Base-by-base conservation (phyloP, 768 basidiomycete genomes). In the Russula dissimulans region DNA sequence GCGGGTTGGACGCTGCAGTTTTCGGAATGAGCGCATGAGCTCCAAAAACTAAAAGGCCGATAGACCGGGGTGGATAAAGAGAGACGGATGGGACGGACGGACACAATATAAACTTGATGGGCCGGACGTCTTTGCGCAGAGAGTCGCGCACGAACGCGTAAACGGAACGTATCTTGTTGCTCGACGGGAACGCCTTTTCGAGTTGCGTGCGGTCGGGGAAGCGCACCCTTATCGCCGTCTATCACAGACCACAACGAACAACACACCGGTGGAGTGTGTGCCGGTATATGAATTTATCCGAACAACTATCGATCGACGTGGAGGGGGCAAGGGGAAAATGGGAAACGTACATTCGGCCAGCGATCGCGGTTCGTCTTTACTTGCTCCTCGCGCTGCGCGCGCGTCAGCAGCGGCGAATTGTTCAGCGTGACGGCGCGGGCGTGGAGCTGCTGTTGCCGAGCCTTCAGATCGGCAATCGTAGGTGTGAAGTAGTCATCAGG, bases 31-130 rank as follows among this genome's bases (percentile, higher is more conserved):
- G 14, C 31, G 44, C 17, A 46, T 49, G 39, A 32, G 47, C 32
- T 9, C 14, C 38, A 22, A 39, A 26, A 47, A 7, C 8, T 0
- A 1, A 26, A 12, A 39, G 14, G 9, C 31, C 9, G 4, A 39
- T 26, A 26, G 22, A 26, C 22, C 10, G 15, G 47, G 15, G 38
- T 17, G 49, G 57, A 34, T n/a, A 34, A 41, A 50, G n/a, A 42
- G 9, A 2, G 38, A 79, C 12, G 39, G 18, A 51, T 15, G 7
- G 14, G 11, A 6, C 4, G 22, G 8, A 45, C 84, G 54, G 66
- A 94, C 92, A 95, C 42, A 95, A 77, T 42, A 92, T 78, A 67
- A 93, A 95, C 67, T 91, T 91, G 72, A 82, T 81, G 3, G 84
- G 78, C 69, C 89, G 84, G 47, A 85, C 82, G 62, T 91, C 89